Conservation (phyloP, 1,139 yeast genomes). For the Suhomyces panamericanus region DNA sequence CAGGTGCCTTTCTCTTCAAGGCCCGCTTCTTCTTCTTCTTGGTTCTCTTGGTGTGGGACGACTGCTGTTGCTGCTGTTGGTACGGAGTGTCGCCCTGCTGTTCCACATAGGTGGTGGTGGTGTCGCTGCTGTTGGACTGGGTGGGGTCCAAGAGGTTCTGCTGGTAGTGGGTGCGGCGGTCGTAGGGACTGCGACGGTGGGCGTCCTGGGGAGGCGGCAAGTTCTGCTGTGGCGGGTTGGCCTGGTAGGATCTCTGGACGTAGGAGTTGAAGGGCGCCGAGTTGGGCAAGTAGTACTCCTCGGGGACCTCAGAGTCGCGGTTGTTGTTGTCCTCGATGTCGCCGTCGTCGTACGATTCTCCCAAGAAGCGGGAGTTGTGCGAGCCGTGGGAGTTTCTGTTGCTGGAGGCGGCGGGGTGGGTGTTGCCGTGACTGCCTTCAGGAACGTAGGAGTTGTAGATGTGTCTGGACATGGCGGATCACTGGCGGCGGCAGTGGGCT, state of each 20-base stretch:
- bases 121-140: conserved; percentile 11
- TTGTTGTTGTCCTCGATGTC: conserved; percentile 12
- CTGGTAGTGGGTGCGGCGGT: conserved; percentile 5
- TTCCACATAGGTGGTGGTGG: conserved; percentile 15
- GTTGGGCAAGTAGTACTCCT: conserved; percentile 12
- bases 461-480: conserved; percentile 9
- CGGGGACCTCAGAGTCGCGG: conserved; percentile 7
- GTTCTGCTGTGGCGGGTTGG: conserved; percentile 4
- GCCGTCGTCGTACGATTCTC: conserved; percentile 10
- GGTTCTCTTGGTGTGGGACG: conserved; percentile 1
- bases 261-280: conserved; percentile 12
- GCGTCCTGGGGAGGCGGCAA: conserved; percentile 3
- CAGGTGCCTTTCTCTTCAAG: background rate
- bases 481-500: background rate
- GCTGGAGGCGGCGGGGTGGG: background rate
- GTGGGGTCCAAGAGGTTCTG: conserved; percentile 8
- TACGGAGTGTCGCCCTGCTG: conserved; percentile 7
- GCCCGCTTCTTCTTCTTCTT: conserved; percentile 5
- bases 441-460: conserved; percentile 7
- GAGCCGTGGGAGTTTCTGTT: background rate
- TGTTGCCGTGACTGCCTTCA: background rate
- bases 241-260: conserved; percentile 10
- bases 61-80: conserved; percentile 7
- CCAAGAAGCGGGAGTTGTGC: background rate
- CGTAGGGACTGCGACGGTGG: conserved; percentile 7